These are phyloP conservation scores for Saccharomyces hybrid DNA, from an alignment of 1,139 yeast species.

Conservation along the genomic window DNA sequence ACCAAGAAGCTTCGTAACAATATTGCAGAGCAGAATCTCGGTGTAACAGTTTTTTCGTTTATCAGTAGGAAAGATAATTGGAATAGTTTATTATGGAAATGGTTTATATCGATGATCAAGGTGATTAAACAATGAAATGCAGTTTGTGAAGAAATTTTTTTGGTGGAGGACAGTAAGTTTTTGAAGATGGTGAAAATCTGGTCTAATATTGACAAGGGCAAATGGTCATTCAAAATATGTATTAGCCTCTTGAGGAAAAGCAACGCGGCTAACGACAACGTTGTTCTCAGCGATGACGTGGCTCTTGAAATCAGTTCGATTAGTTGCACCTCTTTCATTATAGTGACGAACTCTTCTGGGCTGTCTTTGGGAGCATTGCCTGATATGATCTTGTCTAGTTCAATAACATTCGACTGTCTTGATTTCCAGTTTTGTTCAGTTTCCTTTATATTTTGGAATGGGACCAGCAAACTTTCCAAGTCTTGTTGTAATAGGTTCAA, in stretches of 20 bases:
- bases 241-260: constrained; percentile 69
- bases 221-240: constrained; percentile 38
- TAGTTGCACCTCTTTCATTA: constrained; percentile 31
- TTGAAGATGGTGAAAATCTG: constrained; percentile 49
- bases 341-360: constrained; percentile 37
- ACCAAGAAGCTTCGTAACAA: constrained; percentile 63
- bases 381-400: constrained; percentile 52
- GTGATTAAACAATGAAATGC: constrained; percentile 61
- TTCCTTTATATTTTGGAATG: constrained; percentile 65
- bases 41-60: constrained; percentile 61
- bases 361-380: constrained; percentile 45
- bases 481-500: constrained; percentile 34
- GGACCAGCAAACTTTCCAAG: constrained; percentile 34
- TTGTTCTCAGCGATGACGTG: constrained; percentile 69
- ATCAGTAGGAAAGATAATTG: constrained; percentile 47
- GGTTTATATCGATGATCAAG: constrained; percentile 45
- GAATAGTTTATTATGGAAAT: constrained; percentile 48
- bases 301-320: constrained; percentile 66
- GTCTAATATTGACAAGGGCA: constrained; percentile 58
- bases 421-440: constrained; percentile 81
- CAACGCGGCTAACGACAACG: constrained; percentile 69
- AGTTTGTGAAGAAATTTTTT: constrained; percentile 67
- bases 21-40: constrained; percentile 60
- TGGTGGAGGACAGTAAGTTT: constrained; percentile 65
- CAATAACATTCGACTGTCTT: constrained; percentile 57